A percentile compares a stretch with the other conserved stretches of the same genome.
Evolutionary conservation across 2,329 filamentous ascomycete species (phyloP).

Genomic region (Paraconiothyrium sp.): DNA sequence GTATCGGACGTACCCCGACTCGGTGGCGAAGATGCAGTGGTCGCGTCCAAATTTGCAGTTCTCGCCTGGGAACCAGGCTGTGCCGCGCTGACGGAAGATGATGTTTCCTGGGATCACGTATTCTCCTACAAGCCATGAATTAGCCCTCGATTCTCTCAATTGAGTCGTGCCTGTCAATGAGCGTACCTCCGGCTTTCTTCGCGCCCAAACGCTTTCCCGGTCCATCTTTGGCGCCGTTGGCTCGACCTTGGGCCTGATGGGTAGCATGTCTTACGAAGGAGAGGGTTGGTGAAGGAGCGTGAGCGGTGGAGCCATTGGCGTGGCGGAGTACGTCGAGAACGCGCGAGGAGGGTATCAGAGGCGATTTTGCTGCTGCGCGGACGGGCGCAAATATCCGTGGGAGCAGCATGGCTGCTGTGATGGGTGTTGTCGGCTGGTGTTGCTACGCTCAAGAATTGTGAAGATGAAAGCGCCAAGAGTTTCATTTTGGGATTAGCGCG

Average conservation of each 20-base stretch:
- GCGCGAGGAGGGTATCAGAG: constrained; percentile 37
- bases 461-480: constrained; percentile 42
- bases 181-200: constrained; percentile 84
- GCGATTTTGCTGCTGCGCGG: constrained; percentile 39
- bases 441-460: constrained; percentile 37
- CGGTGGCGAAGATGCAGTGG: constrained; percentile 90
- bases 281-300: constrained; percentile 46
- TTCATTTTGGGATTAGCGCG: constrained; percentile 8
- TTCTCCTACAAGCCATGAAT: constrained; percentile 69
- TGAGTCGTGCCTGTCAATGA: neutral
- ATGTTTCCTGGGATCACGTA: constrained; percentile 97
- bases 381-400: constrained; percentile 51
- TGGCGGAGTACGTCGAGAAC: constrained; percentile 43
- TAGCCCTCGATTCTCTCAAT: constrained; percentile 13
- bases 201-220: constrained; percentile 90
- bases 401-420: constrained; percentile 49
- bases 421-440: constrained; percentile 26
- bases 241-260: constrained; percentile 71
- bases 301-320: constrained; percentile 41
- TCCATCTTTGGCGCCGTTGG: constrained; percentile 75
- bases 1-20: constrained; percentile 93
- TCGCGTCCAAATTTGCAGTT: constrained; percentile 95
- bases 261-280: constrained; percentile 68
- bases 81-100: constrained; percentile 95
- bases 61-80: constrained; percentile 93